Evolutionary conservation across 2,329 filamentous ascomycete species (phyloP).

Genomic region (Bipolaris cookei): DNA sequence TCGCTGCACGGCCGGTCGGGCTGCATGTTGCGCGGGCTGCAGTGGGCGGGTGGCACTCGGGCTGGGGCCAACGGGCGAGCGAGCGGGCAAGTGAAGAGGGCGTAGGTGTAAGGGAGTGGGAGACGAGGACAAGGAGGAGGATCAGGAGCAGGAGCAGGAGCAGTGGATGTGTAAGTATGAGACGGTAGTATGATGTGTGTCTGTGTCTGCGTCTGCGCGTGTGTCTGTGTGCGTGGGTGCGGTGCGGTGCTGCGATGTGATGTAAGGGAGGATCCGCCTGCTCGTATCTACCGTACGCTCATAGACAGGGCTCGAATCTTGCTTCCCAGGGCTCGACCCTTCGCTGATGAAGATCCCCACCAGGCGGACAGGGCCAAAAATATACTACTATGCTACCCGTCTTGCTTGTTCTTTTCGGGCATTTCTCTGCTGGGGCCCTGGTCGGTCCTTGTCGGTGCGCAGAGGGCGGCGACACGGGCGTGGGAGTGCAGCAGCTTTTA

Average conservation of each 20-base stretch:
- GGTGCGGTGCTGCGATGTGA: constrained; percentile 2
- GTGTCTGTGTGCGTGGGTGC: neutral
- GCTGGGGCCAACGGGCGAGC: neutral
- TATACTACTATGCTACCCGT: constrained; percentile 14
- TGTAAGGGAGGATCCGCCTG: constrained; percentile 15
- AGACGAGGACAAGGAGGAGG: neutral
- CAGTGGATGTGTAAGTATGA: too few relatives aligned
- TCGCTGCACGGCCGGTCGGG: constrained; percentile 24
- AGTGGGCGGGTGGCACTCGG: constrained; percentile 13
- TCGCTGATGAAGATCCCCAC: constrained; percentile 23
- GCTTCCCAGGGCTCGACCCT: constrained; percentile 18
- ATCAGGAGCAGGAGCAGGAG: constrained; percentile 6
- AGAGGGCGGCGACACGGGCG: neutral
- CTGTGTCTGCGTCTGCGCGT: too few relatives aligned
- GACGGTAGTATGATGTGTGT: too few relatives aligned
- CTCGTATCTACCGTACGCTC: neutral
- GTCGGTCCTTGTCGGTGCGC: constrained; percentile 1
- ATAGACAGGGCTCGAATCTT: constrained; percentile 5
- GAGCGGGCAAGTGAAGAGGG: neutral
- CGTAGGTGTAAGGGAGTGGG: neutral
- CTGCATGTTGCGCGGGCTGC: constrained; percentile 26
- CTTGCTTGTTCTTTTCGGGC: constrained; percentile 24
- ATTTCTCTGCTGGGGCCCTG: constrained; percentile 8
- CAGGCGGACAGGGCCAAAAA: constrained; percentile 29
- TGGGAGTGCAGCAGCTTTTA: neutral